Conservation (phyloP, 352 stramenopile species). For the Plasmopara halstedii region DNA sequence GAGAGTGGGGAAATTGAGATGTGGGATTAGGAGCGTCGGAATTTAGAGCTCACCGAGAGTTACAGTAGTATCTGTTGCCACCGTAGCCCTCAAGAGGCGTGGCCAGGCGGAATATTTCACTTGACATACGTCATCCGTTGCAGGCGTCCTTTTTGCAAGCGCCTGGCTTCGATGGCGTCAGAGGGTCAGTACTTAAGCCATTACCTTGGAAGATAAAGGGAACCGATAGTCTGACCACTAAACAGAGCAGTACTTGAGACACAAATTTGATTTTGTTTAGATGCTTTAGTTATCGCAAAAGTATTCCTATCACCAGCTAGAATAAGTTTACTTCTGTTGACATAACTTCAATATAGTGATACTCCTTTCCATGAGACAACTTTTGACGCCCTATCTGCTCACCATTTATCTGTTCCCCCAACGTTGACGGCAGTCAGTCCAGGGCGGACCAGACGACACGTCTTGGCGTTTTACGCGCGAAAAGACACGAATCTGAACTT, state of each 20-base stretch:
- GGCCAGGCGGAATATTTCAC: conserved; percentile 28
- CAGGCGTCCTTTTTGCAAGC: conserved; percentile 18
- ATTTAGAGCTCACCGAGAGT: conserved; percentile 27
- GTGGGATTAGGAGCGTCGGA: conserved; percentile 8
- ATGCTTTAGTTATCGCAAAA: too few relatives aligned
- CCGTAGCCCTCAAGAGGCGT: conserved; percentile 16
- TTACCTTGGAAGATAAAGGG: background rate
- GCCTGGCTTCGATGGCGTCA: conserved; percentile 22
- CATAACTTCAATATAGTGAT: background rate
- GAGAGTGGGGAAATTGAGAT: conserved; percentile 29
- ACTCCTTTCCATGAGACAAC: conserved; percentile 12
- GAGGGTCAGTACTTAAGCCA: conserved; percentile 22
- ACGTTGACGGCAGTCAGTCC: conserved; percentile 1
- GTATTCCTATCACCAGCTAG: too few relatives aligned
- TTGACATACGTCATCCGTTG: conserved; percentile 34
- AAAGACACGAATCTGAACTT: conserved; percentile 31
- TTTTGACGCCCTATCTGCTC: conserved; percentile 18
- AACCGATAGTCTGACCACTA: conserved; percentile 1
- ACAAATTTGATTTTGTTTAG: too few relatives aligned
- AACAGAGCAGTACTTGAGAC: background rate
- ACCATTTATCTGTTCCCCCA: conserved; percentile 7
- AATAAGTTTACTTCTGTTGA: too few relatives aligned
- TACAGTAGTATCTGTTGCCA: conserved; percentile 10
- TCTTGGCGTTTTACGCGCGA: conserved; percentile 9
- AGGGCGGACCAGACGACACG: conserved; percentile 9